Evolutionary conservation across 257 asterid genomes (phyloP).

Genomic region (Ballota nigra): DNA sequence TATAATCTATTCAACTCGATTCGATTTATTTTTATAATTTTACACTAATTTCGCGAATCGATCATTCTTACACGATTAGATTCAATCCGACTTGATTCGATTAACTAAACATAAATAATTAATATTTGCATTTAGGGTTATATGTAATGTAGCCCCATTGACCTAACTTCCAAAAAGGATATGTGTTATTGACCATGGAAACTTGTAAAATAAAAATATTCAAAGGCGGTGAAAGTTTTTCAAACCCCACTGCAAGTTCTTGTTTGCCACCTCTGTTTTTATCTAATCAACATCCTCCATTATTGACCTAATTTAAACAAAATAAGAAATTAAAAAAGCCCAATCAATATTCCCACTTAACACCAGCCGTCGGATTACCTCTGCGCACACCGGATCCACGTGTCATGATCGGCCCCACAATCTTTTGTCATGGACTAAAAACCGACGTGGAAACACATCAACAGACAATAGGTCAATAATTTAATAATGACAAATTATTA

Average conservation of each 20-base stretch:
- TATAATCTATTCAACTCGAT: too few species aligned
- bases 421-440: neutral
- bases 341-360: neutral
- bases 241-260: neutral
- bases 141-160: neutral
- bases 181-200: neutral
- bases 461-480: conserved; percentile 23
- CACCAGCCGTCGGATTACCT: conserved; percentile 17
- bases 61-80: too few species aligned
- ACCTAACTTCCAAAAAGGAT: neutral
- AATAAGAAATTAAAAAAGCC: neutral
- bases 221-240: conserved; percentile 24
- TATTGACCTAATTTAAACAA: conserved; percentile 24
- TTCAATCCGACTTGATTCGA: neutral
- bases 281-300: conserved; percentile 8
- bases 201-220: neutral
- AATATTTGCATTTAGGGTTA: neutral
- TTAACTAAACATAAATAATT: too few species aligned
- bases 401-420: conserved; percentile 9
- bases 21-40: too few species aligned
- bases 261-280: conserved; percentile 1
- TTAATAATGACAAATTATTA: too few species aligned
- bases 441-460: conserved; percentile 32
- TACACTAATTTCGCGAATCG: too few species aligned
- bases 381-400: conserved; percentile 13